Evolutionary conservation across 1,284 basidiomycete species (phyloP).

Genomic region (Irpex sp.): DNA sequence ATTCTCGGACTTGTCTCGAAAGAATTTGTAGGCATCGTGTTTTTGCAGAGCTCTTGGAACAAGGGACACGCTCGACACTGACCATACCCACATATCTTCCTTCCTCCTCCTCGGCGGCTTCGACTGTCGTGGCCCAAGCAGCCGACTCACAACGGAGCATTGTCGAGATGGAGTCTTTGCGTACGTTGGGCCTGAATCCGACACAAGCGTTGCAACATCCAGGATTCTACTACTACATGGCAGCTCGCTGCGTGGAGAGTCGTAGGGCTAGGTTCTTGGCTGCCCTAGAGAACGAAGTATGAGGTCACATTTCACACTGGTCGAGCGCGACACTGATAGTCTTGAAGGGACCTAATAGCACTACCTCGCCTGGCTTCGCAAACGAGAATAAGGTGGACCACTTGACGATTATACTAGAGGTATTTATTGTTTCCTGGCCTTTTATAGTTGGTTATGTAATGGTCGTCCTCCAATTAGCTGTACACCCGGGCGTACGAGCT

Average conservation of each 20-base stretch:
- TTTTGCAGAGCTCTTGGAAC: constrained; percentile 83
- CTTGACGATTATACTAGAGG: constrained; percentile 75
- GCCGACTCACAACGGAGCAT: constrained; percentile 24
- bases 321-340: not conserved
- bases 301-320: constrained; percentile 5
- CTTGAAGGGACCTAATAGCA: constrained; percentile 12
- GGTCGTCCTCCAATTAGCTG: constrained; percentile 41
- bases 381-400: constrained; percentile 93
- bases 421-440: constrained; percentile 1
- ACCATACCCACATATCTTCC: constrained; percentile 51
- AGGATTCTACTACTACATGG: constrained; percentile 87
- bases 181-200: constrained; percentile 61
- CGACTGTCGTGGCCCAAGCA: constrained; percentile 24
- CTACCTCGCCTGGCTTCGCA: constrained; percentile 51
- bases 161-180: constrained; percentile 46
- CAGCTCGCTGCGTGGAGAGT: constrained; percentile 77
- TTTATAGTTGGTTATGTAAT: not conserved
- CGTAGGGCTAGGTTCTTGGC: constrained; percentile 63
- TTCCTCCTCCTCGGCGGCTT: constrained; percentile 22
- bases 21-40: constrained; percentile 62
- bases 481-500: constrained; percentile 88
- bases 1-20: not conserved
- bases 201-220: constrained; percentile 78
- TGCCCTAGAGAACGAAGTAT: constrained; percentile 54
- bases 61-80: constrained; percentile 67